phyloP scores from a whole-genome alignment of 2,329 filamentous ascomycete species.

The Pseudogymnoascus sp. region DNA sequence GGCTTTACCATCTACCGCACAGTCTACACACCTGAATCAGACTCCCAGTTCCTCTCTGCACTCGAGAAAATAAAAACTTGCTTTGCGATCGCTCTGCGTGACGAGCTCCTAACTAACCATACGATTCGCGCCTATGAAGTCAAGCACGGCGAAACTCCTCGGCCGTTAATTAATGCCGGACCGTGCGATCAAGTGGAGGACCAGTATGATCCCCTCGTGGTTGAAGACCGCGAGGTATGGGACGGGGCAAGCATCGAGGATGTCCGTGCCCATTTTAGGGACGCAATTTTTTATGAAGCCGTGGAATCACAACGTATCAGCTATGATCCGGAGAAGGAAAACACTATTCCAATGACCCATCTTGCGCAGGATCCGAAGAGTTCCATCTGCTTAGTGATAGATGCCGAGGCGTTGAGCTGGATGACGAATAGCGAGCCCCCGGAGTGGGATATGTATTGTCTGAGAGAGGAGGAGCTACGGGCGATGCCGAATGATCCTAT shows the following conservation, averaged over 20 bases:
- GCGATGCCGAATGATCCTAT: background rate
- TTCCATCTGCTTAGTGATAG: background rate
- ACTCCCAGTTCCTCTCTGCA: constrained; percentile 16
- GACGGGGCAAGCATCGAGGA: background rate
- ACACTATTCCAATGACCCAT: background rate
- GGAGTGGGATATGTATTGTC: background rate
- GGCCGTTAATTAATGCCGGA: background rate
- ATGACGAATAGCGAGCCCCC: background rate
- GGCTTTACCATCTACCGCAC: constrained; percentile 20
- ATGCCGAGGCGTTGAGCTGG: background rate
- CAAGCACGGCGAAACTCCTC: background rate
- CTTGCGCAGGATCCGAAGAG: background rate
- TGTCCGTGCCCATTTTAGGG: background rate
- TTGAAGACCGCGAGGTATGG: background rate
- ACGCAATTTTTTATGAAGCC: background rate
- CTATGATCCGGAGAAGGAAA: background rate
- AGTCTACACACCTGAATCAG: constrained; percentile 20
- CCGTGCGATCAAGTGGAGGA: background rate
- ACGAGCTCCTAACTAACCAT: background rate
- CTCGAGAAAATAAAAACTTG: constrained; percentile 13
- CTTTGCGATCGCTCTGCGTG: background rate
- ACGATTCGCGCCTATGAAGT: background rate
- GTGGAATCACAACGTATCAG: background rate
- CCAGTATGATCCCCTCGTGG: background rate
- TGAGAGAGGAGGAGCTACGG: background rate